Evolutionary conservation across 2,329 filamentous ascomycete genomes (phyloP).

Genomic region (Penicillium sp.): DNA sequence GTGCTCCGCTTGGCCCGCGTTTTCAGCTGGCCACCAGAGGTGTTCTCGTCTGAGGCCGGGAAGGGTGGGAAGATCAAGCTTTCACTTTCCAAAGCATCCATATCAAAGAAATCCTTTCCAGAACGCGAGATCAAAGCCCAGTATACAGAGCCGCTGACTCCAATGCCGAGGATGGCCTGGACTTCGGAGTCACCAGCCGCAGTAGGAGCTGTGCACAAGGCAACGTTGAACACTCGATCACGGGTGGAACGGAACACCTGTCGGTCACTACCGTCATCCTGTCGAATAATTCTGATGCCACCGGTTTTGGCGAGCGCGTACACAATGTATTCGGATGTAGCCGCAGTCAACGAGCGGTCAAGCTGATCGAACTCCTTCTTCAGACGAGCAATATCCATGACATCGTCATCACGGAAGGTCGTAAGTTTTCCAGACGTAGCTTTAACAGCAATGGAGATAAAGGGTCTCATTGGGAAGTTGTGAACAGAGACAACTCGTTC

Average conservation of each 20-base stretch:
- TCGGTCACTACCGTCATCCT: conserved; percentile 87
- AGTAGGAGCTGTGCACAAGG: conserved; percentile 68
- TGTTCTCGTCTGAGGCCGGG: conserved; percentile 80
- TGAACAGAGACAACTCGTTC: conserved; percentile 71
- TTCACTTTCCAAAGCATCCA: conserved; percentile 75
- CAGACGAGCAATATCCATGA: conserved; percentile 88
- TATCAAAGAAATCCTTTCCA: conserved; percentile 74
- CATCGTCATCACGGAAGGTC: conserved; percentile 70
- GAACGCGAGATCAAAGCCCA: conserved; percentile 80
- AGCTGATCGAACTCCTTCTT: conserved; percentile 99
- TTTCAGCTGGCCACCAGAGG: conserved; percentile 88
- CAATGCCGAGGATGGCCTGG: conserved; percentile 86
- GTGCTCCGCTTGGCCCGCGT: conserved; percentile 89
- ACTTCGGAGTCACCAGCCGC: conserved; percentile 56
- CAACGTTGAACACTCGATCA: conserved; percentile 92
- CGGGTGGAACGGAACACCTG: conserved; percentile 88
- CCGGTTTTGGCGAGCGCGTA: conserved; percentile 93
- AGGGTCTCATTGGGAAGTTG: conserved; percentile 96
- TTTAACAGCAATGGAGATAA: conserved; percentile 78
- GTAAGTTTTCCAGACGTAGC: conserved; percentile 45
- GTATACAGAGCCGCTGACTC: conserved; percentile 94
- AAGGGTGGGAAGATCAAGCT: conserved; percentile 88
- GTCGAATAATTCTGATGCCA: conserved; percentile 87
- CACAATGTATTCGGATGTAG: conserved; percentile 85
- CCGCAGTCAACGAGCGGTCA: conserved; percentile 86